Evolutionary conservation across 345 rosid species (phyloP), one percentile per base, ranked within the genome.

Genomic region (Cardiospermum halicacabum): DNA sequence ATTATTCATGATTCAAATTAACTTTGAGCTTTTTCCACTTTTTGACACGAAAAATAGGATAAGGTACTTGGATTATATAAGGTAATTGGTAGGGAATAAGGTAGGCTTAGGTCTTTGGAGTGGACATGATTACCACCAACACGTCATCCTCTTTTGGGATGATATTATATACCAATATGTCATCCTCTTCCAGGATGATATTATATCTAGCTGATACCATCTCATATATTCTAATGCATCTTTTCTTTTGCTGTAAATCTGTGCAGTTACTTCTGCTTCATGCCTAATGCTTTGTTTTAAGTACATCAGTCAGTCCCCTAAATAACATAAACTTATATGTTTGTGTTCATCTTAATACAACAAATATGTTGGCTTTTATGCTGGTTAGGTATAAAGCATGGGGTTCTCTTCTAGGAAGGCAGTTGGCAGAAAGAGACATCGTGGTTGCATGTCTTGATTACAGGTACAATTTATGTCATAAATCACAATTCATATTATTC

Each of bases 321-420:
- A 50, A 39, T 28, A 27, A 18, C 32, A 24, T 11, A 13, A 25
- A 65, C 42, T 28, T 56, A 56, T n/a, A n/a, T n/a, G n/a, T 56
- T 19, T 56, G 27, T 68, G 47, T 71, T 53, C 21, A 21, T 66
- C 48, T 8, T 69, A 56, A 26, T 45, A 56, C 50, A 49, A 67
- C 73, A 65, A 63, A 28, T 60, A 18, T 55, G 58, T 55, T 25
- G 56, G 9, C 15, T 43, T 58, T 68, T 56, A 32, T 75, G 34
- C 55, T 68, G 64, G 42, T 86, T 78, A 93, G 98, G 78, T 91
- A 94, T 74, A 91, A 91, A 75, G 99, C 99, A n/a, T 94, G 99
- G 99, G 97, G 99, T 70, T 79, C 96, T 62, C 96, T 94, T 74
- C 70, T 94, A 53, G 99, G 99, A 67, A 75, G 86, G 49, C 99